Percentiles rank a stretch among this genome's conserved stretches.
Evolutionary conservation across 176 grass and related monocot species (phyloP).

Genomic region (Metroxylon sagu): DNA sequence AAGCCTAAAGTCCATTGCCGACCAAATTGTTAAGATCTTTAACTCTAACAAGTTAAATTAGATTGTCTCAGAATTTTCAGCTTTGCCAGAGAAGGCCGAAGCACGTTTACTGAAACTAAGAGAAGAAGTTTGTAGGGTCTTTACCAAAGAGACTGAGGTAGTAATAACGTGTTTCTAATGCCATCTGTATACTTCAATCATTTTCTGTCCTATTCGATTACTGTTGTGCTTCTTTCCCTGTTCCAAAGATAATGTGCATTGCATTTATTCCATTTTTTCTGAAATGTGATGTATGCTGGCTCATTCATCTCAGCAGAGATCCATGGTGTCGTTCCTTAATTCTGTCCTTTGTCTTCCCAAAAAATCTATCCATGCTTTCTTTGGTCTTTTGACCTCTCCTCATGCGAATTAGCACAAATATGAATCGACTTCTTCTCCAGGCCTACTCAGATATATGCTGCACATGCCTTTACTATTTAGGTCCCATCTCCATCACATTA

Average conservation of each 20-base stretch:
- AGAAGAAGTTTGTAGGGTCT: constrained; percentile 40
- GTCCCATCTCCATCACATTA: too few species aligned
- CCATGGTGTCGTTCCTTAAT: too few species aligned
- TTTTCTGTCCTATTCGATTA: not conserved
- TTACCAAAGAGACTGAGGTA: constrained; percentile 69
- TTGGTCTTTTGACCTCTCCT: too few species aligned
- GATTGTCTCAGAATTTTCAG: constrained; percentile 45
- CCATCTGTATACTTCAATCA: not conserved
- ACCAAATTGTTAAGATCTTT: constrained; percentile 34
- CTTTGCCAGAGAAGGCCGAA: constrained; percentile 42
- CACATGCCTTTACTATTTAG: too few species aligned
- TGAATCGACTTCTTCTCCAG: too few species aligned
- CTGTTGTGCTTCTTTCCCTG: not conserved
- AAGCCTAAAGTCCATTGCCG: constrained; percentile 38
- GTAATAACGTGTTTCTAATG: not conserved
- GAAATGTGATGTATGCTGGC: too few species aligned
- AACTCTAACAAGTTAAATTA: constrained; percentile 49
- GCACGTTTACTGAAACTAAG: constrained; percentile 46
- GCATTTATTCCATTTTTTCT: too few species aligned
- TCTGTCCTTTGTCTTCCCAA: too few species aligned
- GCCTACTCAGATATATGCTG: too few species aligned
- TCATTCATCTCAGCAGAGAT: too few species aligned
- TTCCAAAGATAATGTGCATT: not conserved
- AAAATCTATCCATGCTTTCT: too few species aligned
- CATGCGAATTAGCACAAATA: too few species aligned